Base-by-base conservation (phyloP, 495 filamentous ascomycete genomes). In the Cercophora scortea region DNA sequence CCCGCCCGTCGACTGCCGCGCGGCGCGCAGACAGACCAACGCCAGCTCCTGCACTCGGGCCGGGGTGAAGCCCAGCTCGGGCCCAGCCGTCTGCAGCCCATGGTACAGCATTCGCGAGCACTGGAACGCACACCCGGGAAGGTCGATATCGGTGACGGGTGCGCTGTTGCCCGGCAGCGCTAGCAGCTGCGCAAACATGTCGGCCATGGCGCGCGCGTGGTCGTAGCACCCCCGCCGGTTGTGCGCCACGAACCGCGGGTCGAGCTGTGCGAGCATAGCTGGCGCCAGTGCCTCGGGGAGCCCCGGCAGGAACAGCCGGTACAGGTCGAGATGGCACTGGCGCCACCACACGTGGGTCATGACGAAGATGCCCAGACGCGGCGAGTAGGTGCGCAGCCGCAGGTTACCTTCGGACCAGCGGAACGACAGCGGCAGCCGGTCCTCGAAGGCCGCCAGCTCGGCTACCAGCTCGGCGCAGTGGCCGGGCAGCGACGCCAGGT, bases 301-400 rank as follows among this genome's bases (percentile, higher is more conserved):
- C 1, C 72, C 71, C 0, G 60, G 57, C n/a, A 77, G 54, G 32
- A 71, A 71, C 12, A 77, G 58, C 10, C 75, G 69, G 53, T 71
- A 77, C 4, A 78, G 62, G 54, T 78, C 75, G 35, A 74, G 69
- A 41, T 77, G 64, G 46, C 75, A 78, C 45, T 76, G 75, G 32
- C 71, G 53, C 74, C 75, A 77, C 70, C 66, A 71, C 4, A 77
- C 64, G 45, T 78, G 75, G 12, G 75, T 75, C 72, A 74, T 76
- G 54, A 78, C 59, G 45, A 72, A 76, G 41, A 77, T 70, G 34
- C 71, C 70, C 7, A 76, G 54, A 0, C 73, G 57, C 15, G 71
- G 61, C 0, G 75, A 77, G 56, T 77, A 78, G 6, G 68, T 68
- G n/a, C 73, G 72, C 17, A 78, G 58, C 8, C 71, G 71, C 13